Conservation (phyloP, 2,329 filamentous ascomycete species). For the Penicillium paneum region DNA sequence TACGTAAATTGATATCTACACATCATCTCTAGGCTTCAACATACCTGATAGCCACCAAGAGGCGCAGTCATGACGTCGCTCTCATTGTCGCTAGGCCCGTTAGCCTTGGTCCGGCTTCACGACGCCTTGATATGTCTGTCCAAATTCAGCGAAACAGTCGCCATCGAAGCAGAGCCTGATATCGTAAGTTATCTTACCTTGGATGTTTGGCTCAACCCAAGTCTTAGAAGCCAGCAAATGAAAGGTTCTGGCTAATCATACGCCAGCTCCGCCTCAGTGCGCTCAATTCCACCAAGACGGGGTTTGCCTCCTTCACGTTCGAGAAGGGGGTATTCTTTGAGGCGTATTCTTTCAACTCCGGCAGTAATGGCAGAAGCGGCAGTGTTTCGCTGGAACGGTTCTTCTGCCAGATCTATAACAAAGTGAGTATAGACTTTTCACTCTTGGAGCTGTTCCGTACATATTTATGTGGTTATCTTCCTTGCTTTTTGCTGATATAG, state of each 20-base stretch:
- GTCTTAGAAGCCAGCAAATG: neutral
- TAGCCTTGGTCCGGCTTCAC: slow-evolving; percentile 56
- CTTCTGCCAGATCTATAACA: slow-evolving; percentile 58
- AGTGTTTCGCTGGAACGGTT: slow-evolving; percentile 49
- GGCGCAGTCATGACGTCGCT: slow-evolving; percentile 34
- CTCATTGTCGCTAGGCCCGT: slow-evolving; percentile 55
- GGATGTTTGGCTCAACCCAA: neutral
- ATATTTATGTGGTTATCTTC: neutral
- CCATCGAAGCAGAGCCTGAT: slow-evolving; percentile 59
- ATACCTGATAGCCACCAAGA: neutral
- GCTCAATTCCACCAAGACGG: slow-evolving; percentile 62
- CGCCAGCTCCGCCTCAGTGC: slow-evolving; percentile 58
- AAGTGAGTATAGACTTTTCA: slow-evolving; percentile 39
- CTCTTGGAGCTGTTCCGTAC: neutral
- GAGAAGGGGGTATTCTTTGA: slow-evolving; percentile 56
- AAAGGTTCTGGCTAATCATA: neutral
- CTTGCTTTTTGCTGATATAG: slow-evolving; percentile 4
- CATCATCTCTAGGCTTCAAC: neutral
- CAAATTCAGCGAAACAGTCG: slow-evolving; percentile 62
- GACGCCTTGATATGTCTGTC: slow-evolving; percentile 59
- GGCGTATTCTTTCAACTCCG: slow-evolving; percentile 52
- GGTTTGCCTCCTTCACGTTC: slow-evolving; percentile 59
- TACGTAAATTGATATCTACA: neutral
- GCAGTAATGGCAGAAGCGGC: slow-evolving; percentile 19
- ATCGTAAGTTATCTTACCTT: slow-evolving; percentile 42